Percentiles rank a stretch among this genome's conserved stretches.
These are phyloP conservation scores for Aureobasidium subglaciale DNA, from an alignment of 2,329 filamentous ascomycete species.

Conservation along the genomic window DNA sequence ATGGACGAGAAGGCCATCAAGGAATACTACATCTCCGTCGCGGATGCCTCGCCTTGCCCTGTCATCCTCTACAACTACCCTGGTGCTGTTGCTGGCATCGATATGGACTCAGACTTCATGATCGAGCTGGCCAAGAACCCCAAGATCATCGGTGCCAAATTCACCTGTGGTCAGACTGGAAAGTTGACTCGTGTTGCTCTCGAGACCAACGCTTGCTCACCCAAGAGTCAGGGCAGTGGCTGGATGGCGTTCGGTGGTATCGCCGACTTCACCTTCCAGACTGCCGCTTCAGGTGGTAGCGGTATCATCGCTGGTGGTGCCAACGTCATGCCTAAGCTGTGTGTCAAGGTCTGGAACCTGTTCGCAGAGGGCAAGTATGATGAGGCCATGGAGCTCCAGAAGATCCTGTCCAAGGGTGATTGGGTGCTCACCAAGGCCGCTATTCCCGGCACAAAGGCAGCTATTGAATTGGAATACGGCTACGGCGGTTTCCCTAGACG, in stretches of 20 bases:
- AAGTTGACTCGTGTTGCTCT: constrained; percentile 77
- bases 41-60: constrained; percentile 68
- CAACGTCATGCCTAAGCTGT: constrained; percentile 78
- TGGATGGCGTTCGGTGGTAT: constrained; percentile 87
- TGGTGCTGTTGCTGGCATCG: constrained; percentile 76
- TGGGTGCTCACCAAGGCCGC: constrained; percentile 78
- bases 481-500: constrained; percentile 71
- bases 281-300: constrained; percentile 67
- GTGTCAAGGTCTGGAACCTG: constrained; percentile 70
- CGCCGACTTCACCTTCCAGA: constrained; percentile 81
- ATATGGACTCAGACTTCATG: constrained; percentile 83
- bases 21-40: constrained; percentile 68
- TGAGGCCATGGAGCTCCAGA: constrained; percentile 69
- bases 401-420: constrained; percentile 68
- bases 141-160: constrained; percentile 74
- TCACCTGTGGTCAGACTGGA: constrained; percentile 85
- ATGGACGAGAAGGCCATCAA: constrained; percentile 68
- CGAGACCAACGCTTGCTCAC: constrained; percentile 64
- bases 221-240: constrained; percentile 38
- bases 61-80: constrained; percentile 88
- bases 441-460: constrained; percentile 79
- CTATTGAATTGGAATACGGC: constrained; percentile 71
- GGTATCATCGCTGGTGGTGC: constrained; percentile 82
- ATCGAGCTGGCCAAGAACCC: constrained; percentile 72
- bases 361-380: constrained; percentile 65